phyloP scores from a whole-genome alignment of 495 filamentous ascomycete species.

The Apiosordaria backusii region DNA sequence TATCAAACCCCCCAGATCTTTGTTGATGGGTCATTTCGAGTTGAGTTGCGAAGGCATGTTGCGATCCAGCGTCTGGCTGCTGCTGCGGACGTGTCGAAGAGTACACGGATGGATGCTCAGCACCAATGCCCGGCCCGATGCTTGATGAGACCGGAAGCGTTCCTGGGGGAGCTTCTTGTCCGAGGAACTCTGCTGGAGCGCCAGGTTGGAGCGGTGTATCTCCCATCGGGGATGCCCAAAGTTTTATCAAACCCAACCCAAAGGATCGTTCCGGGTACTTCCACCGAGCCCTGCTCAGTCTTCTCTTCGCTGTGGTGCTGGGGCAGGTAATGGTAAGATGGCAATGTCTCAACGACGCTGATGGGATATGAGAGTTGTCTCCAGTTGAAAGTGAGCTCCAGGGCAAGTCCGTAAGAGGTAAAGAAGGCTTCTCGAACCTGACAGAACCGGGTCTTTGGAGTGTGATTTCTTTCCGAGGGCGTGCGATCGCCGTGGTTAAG shows the following conservation, averaged over 20 bases:
- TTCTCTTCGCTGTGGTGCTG: not conserved
- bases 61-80: slow-evolving; percentile 27
- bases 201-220: slow-evolving; percentile 36
- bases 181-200: slow-evolving; percentile 33
- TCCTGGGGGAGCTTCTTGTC: slow-evolving; percentile 23
- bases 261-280: not conserved
- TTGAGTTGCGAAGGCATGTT: slow-evolving; percentile 37
- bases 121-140: slow-evolving; percentile 15
- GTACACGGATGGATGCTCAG: slow-evolving; percentile 21
- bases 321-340: not conserved
- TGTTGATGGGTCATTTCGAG: slow-evolving; percentile 38
- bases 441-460: not conserved
- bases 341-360: not conserved
- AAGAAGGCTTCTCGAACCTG: not conserved
- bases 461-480: too few relatives aligned
- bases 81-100: slow-evolving; percentile 25
- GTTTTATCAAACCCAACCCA: not conserved
- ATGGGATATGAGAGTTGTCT: not conserved
- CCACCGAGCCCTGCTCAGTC: not conserved
- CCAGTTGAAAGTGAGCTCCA: not conserved
- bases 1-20: slow-evolving; percentile 39
- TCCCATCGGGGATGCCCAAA: slow-evolving; percentile 34
- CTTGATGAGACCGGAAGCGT: slow-evolving; percentile 17
- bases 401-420: not conserved
- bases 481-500: slow-evolving; percentile 20